Base-by-base conservation (phyloP, 2,329 filamentous ascomycete genomes). In the Akanthomyces uredinophilus region DNA sequence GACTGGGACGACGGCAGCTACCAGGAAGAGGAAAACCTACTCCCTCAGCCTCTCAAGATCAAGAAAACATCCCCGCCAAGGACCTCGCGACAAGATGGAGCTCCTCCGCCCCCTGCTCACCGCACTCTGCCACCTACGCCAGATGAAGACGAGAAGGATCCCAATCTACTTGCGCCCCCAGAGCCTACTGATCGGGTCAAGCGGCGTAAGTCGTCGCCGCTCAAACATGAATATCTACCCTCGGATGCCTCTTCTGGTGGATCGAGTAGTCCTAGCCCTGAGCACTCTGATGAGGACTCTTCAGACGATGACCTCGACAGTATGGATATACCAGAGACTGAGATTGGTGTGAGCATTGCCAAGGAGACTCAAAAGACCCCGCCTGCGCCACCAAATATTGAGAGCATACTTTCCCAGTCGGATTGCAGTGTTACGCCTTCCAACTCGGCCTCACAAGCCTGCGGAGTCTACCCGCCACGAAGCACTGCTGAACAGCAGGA, bases 151-250 rank as follows among this genome's bases (percentile, higher is more conserved):
- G 72, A 66, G 51, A 53, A 68, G 62, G 65, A 65, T 66, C 58
- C 66, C 63, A 63, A 66, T 63, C 60, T 67, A 49, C 63, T 61
- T 20, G 50, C 61, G 13, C 65, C 64, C 1, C 65, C 72, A 54
- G 58, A 63, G 64, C 18, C 77, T 69, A 73, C 72, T 37, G 70
- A 68, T 66, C 81, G 73, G 73, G 66, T 85, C 24, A 84, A 88
- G 70, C 86, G 93, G 50, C 86, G 92, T 20, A 89, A 87, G 1
- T 98, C 95, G 0, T 99, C 95, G 1, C 95, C 95, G 0, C 80
- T 99, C 55, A 99, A 99, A 77, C 94, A 98, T 71, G 94, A 99
- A 76, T 99, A 97, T 69, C 88, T 93, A 65, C 94, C 94, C 16
- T 98, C 95, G 1, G 85, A 87, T 56, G 75, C 80, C 53, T 86